Evolutionary conservation across 2,329 filamentous ascomycete species (phyloP).

Genomic region (Fusarium sp.): DNA sequence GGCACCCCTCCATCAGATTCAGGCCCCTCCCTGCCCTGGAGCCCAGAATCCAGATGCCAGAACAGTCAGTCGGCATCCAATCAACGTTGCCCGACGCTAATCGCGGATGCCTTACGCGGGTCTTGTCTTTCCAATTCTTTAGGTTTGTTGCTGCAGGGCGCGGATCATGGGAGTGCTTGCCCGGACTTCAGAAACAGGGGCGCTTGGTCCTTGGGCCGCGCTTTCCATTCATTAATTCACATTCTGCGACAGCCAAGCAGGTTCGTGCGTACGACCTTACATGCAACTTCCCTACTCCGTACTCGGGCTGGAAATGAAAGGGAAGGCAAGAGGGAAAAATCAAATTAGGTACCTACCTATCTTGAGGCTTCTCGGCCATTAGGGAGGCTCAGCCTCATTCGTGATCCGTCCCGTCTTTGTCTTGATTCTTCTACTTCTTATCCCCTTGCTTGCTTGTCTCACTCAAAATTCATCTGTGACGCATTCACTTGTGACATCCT

Average conservation of each 20-base stretch:
- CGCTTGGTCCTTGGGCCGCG: constrained; percentile 27
- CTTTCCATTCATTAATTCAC: constrained; percentile 37
- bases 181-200: constrained; percentile 26
- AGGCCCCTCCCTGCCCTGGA: not conserved
- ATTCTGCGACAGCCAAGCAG: constrained; percentile 30
- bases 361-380: constrained; percentile 8
- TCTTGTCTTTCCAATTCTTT: not conserved
- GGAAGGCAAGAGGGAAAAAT: constrained; percentile 2
- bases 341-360: not conserved
- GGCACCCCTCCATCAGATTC: not conserved
- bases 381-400: constrained; percentile 27
- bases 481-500: not conserved
- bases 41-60: constrained; percentile 20
- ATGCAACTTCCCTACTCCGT: constrained; percentile 32
- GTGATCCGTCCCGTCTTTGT: constrained; percentile 22
- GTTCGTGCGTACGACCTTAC: constrained; percentile 24
- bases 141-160: constrained; percentile 15
- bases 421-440: not conserved
- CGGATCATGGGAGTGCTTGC: constrained; percentile 27
- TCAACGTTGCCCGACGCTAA: constrained; percentile 16
- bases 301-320: constrained; percentile 21
- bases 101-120: constrained; percentile 17
- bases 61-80: constrained; percentile 25
- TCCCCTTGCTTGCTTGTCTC: not conserved
- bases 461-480: constrained; percentile 10